Conservation (phyloP, 148 eudicot genomes). For the Silene uniflora region DNA sequence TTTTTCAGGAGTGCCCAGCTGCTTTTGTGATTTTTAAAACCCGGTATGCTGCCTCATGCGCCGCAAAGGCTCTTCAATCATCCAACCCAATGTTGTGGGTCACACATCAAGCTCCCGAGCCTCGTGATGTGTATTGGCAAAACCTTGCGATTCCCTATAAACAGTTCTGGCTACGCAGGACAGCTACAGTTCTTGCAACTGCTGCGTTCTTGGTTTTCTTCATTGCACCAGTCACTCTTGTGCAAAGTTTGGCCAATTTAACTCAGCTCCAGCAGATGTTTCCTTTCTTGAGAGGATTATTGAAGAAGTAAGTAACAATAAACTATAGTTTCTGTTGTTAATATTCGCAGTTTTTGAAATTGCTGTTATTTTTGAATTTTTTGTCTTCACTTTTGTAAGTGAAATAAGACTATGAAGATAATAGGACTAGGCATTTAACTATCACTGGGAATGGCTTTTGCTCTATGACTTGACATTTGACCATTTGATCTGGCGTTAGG, state of each 20-base stretch:
- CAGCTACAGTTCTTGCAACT: slow-evolving; percentile 53
- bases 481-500: too few relatives aligned
- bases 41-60: slow-evolving; percentile 84
- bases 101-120: slow-evolving; percentile 78
- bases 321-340: neutral
- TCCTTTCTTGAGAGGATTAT: slow-evolving; percentile 50
- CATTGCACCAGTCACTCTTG: slow-evolving; percentile 64
- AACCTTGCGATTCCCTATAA: slow-evolving; percentile 76
- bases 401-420: too few relatives aligned
- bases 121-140: slow-evolving; percentile 78
- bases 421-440: too few relatives aligned
- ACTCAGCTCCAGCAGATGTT: slow-evolving; percentile 46
- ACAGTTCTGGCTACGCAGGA: slow-evolving; percentile 78
- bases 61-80: slow-evolving; percentile 68
- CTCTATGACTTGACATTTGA: too few relatives aligned
- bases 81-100: slow-evolving; percentile 92
- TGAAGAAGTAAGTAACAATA: slow-evolving; percentile 50
- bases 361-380: too few relatives aligned
- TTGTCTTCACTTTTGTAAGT: too few relatives aligned
- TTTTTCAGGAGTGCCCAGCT: slow-evolving; percentile 74
- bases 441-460: too few relatives aligned
- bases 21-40: slow-evolving; percentile 87
- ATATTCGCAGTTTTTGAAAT: neutral
- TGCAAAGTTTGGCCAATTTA: slow-evolving; percentile 70
- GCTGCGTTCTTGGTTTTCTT: slow-evolving; percentile 60